Evolutionary conservation across 2,329 filamentous ascomycete species (phyloP), one percentile per base, ranked within the genome.

Genomic region (Fusarium goolgardi): DNA sequence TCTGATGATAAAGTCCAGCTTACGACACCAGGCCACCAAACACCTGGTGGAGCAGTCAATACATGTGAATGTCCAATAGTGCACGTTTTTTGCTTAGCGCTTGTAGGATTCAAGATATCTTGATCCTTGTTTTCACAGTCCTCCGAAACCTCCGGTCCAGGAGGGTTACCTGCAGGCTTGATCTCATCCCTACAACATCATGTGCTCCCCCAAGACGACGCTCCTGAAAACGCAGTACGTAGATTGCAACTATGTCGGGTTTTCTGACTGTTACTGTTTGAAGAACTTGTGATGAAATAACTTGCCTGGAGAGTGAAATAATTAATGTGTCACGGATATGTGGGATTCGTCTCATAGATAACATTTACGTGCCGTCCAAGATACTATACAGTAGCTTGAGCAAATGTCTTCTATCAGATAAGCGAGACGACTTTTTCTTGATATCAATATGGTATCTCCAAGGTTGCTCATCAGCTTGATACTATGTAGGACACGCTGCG

Each of bases 121-220:
- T 65, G 34, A 68, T 69, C 60, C 65, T 67, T 51, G 66, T 23
- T 31, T 23, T 47, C 46, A 20, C 45, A 31, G 49, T 45, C 34
- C 37, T 63, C 66, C 66, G 66, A 70, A 69, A 59, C 66, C 57
- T 67, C 66, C 66, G 66, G 43, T 59, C 16, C 31, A 23, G 58
- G 53, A 50, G 51, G 41, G 62, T 65, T 49, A 62, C 32, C 49
- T 43, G 25, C 49, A 68, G 46, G 16, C 31, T 49, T 25, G 37
- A 35, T 45, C 25, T 34, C 40, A 54, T 49, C 62, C 54, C 23
- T 47, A 34, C 27, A 31, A 11, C n/a, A 59, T 47, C 47, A 54
- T 64, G 54, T 63, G 58, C 50, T 40, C 51, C 27, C 37, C 32
- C 23, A 47, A 54, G 29, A 62, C 46, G 46, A 60, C 31, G 34